phyloP scores from a whole-genome alignment of 1,139 yeast species.

The Geotrichum restrictum region DNA sequence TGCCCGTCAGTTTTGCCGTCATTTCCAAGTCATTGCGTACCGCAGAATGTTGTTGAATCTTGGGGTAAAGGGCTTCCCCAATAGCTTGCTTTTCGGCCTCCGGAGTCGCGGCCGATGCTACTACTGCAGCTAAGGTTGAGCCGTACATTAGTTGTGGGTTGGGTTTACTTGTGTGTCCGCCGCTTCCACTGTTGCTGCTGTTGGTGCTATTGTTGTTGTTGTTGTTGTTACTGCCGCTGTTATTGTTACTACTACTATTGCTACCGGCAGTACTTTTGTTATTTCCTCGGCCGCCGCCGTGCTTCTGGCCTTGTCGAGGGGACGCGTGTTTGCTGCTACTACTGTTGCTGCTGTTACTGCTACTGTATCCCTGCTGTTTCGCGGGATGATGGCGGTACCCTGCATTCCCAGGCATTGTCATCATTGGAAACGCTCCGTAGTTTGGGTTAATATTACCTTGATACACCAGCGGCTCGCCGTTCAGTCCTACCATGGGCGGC shows the following conservation, averaged over 20 bases:
- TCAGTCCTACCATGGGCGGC: neutral
- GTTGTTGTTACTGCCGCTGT: slow-evolving; percentile 41
- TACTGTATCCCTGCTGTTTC: neutral
- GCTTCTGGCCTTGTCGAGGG: slow-evolving; percentile 2
- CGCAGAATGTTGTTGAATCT: slow-evolving; percentile 75
- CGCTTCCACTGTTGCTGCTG: slow-evolving; percentile 45
- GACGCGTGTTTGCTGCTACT: neutral
- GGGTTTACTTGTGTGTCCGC: slow-evolving; percentile 19
- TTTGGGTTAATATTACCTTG: neutral
- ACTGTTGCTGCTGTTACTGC: slow-evolving; percentile 10
- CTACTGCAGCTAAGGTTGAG: slow-evolving; percentile 35
- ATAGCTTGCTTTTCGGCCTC: slow-evolving; percentile 87
- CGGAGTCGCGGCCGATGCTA: slow-evolving; percentile 36
- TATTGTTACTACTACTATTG: slow-evolving; percentile 4
- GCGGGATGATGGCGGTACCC: slow-evolving; percentile 6
- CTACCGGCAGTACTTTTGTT: slow-evolving; percentile 31
- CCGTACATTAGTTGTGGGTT: slow-evolving; percentile 32
- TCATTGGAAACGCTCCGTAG: slow-evolving; percentile 1
- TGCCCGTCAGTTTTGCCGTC: slow-evolving; percentile 93
- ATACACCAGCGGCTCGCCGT: slow-evolving; percentile 1
- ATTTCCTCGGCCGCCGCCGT: neutral
- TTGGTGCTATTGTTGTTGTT: neutral
- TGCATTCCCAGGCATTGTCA: neutral
- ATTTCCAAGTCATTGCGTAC: slow-evolving; percentile 74
- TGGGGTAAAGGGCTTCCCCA: slow-evolving; percentile 91